Evolutionary conservation across 257 asterid genomes (phyloP).

Genomic region (Nicotiana paniculata): DNA sequence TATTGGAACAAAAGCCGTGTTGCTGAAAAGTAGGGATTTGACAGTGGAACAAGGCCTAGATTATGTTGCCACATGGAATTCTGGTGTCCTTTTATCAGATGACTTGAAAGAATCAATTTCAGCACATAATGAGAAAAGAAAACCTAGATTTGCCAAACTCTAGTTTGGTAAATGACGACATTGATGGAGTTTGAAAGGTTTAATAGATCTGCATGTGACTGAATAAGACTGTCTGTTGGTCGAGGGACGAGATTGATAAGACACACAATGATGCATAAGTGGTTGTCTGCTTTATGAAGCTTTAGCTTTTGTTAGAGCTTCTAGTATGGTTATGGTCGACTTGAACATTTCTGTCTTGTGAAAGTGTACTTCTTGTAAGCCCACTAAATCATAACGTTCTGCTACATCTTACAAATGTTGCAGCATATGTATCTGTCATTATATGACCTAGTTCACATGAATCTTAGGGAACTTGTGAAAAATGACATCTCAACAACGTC

Average conservation of each 20-base stretch:
- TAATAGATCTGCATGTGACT: not conserved
- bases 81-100: slow-evolving; percentile 49
- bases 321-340: not conserved
- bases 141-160: slow-evolving; percentile 61
- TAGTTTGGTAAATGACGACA: slow-evolving; percentile 10
- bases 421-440: not conserved
- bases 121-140: slow-evolving; percentile 55
- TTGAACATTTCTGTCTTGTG: not conserved
- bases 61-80: slow-evolving; percentile 83
- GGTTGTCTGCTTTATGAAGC: not conserved
- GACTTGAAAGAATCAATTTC: slow-evolving; percentile 61
- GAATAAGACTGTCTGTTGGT: not conserved
- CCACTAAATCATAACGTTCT: not conserved
- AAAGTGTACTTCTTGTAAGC: not conserved
- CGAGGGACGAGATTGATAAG: not conserved
- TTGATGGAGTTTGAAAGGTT: not conserved
- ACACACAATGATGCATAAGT: not conserved
- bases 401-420: not conserved
- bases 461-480: not conserved
- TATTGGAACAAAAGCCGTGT: slow-evolving; percentile 66
- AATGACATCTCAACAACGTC: not conserved
- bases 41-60: slow-evolving; percentile 77
- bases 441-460: not conserved
- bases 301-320: not conserved
- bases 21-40: slow-evolving; percentile 58